Evolutionary conservation across 2,329 filamentous ascomycete genomes (phyloP).

Genomic region (Paradendryphiella salina): DNA sequence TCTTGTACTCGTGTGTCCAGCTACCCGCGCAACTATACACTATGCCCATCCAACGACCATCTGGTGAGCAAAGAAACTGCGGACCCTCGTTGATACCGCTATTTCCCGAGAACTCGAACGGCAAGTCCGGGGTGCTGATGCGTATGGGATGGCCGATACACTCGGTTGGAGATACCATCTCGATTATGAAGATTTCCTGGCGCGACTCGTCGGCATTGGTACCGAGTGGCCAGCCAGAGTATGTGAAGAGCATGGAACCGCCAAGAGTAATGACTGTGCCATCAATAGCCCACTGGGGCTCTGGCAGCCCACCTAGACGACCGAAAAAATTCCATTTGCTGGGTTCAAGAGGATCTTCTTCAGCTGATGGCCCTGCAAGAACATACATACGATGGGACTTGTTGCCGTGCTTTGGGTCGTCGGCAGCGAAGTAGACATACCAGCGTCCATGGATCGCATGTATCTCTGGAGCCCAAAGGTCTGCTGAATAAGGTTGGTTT

Average conservation of each 20-base stretch:
- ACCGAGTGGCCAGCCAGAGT: constrained; percentile 53
- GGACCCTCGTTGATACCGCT: constrained; percentile 54
- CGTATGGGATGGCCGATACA: constrained; percentile 44
- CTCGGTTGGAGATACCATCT: constrained; percentile 44
- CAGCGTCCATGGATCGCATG: constrained; percentile 56
- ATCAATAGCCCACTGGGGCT: constrained; percentile 54
- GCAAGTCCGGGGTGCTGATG: constrained; percentile 48
- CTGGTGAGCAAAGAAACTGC: constrained; percentile 44
- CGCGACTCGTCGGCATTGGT: constrained; percentile 42
- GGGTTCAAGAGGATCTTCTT: constrained; percentile 34
- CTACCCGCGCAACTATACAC: constrained; percentile 53
- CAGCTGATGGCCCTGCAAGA: constrained; percentile 47
- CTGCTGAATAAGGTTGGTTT: constrained; percentile 49
- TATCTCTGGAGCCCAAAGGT: constrained; percentile 61
- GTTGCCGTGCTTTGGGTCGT: constrained; percentile 50
- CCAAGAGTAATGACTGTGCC: constrained; percentile 51
- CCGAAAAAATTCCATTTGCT: constrained; percentile 50
- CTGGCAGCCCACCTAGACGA: constrained; percentile 47
- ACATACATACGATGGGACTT: constrained; percentile 53
- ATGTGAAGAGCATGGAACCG: constrained; percentile 48
- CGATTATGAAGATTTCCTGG: constrained; percentile 52
- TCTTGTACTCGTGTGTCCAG: constrained; percentile 56
- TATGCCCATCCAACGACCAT: constrained; percentile 49
- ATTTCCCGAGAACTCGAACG: constrained; percentile 48
- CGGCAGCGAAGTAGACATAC: constrained; percentile 58